These are phyloP conservation scores for Zangia roseola DNA, from an alignment of 768 basidiomycete species.

Conservation along the genomic window DNA sequence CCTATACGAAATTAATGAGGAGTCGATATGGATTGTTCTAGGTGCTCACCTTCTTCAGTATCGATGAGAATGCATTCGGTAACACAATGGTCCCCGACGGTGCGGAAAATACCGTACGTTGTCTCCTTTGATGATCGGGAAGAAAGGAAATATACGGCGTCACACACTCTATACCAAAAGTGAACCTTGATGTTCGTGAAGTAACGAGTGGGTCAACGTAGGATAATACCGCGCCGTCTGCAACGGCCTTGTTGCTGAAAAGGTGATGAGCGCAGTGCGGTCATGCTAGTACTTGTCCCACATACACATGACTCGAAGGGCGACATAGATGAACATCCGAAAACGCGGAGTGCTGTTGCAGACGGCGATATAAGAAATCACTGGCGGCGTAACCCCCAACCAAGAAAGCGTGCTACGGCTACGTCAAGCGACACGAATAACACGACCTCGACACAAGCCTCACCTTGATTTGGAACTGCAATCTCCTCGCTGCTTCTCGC, in stretches of 20 bases:
- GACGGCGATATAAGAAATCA: slow-evolving; percentile 36
- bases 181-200: slow-evolving; percentile 41
- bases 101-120: slow-evolving; percentile 14
- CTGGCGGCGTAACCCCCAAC: slow-evolving; percentile 53
- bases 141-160: slow-evolving; percentile 26
- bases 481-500: slow-evolving; percentile 11
- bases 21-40: background rate
- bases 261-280: background rate
- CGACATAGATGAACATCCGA: slow-evolving; percentile 41
- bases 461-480: slow-evolving; percentile 29
- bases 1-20: background rate
- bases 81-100: slow-evolving; percentile 31
- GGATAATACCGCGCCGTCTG: slow-evolving; percentile 44
- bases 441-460: too few relatives aligned
- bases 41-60: slow-evolving; percentile 32
- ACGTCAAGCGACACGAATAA: background rate
- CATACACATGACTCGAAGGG: slow-evolving; percentile 52
- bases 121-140: slow-evolving; percentile 38
- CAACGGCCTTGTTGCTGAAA: slow-evolving; percentile 45
- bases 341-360: slow-evolving; percentile 31
- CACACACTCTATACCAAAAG: slow-evolving; percentile 36
- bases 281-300: background rate
- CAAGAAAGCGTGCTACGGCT: slow-evolving; percentile 39
- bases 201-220: slow-evolving; percentile 46
- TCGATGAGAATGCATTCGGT: slow-evolving; percentile 36